Percentiles rank a stretch among this genome's conserved stretches.
These are phyloP conservation scores for Novymonas esmeraldas DNA, from an alignment of 208 protist species.

Conservation along the genomic window DNA sequence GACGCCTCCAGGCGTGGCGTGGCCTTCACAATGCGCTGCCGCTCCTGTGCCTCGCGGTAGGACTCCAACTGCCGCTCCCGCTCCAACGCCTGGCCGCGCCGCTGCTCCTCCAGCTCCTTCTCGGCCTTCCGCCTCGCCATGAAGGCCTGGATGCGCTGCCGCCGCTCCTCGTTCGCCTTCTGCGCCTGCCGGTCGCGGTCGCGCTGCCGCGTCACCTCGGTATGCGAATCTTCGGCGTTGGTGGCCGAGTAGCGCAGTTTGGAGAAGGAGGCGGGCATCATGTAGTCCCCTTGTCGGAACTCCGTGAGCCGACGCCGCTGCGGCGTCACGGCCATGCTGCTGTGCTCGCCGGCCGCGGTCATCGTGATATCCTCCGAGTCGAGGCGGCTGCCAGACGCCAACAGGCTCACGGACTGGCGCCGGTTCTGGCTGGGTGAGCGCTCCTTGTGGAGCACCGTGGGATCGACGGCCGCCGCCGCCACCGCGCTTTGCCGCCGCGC, in stretches of 20 bases:
- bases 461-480: conserved; percentile 10
- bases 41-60: conserved; percentile 13
- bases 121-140: conserved; percentile 57
- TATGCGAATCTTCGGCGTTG: conserved; percentile 8
- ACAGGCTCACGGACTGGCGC: not conserved
- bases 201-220: conserved; percentile 5
- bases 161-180: conserved; percentile 63
- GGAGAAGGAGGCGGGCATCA: conserved; percentile 8
- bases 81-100: conserved; percentile 13
- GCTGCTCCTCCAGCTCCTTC: conserved; percentile 42
- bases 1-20: not conserved
- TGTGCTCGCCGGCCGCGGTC: conserved; percentile 5
- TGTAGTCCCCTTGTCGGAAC: conserved; percentile 22
- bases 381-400: not conserved
- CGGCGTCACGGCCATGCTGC: not conserved
- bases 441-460: conserved; percentile 5
- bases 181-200: conserved; percentile 26
- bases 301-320: conserved; percentile 34
- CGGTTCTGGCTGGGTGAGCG: not conserved
- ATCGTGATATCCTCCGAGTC: not conserved
- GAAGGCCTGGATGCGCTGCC: conserved; percentile 65
- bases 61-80: conserved; percentile 8
- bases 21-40: conserved; percentile 4
- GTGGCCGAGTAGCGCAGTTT: conserved; percentile 6
- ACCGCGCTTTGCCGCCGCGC: conserved; percentile 2